Base-by-base conservation (phyloP, 106 monocot genomes). In the Apostasia shenzhenica region DNA sequence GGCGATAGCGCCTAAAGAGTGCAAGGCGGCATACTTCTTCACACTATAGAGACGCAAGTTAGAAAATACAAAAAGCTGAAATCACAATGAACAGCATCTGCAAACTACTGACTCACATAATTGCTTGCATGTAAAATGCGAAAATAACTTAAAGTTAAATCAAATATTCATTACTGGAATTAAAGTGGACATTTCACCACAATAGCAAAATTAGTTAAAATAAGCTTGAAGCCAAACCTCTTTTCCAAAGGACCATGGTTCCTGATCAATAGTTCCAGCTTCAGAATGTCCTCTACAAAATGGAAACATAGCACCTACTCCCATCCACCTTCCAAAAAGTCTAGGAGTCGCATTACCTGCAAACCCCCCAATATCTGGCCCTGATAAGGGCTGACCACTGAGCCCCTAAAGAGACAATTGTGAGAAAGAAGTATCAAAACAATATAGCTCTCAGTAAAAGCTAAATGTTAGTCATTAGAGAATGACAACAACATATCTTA, bases 311-410 rank as follows among this genome's bases (percentile, higher is more conserved):
- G 95, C 73, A 45, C 92, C 89, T 4, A 97, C 26, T 69, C 88
- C 95, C 92, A 97, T 92, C 95, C 95, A 97, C 82, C 95, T 86
- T 55, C 86, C 95, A 69, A 90, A 90, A 70, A 90, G 83, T 67
- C 71, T 82, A n/a, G 89, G 80, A 37, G 85, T 83, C 54, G 89
- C 89, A 78, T 90, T 78, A 52, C 89, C 89, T 70, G 83, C 85
- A 73, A 90, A 90, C 1, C 89, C 89, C 46, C 89, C 89, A 76
- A 90, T 86, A 81, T 90, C 89, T 38, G 89, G 89, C 44, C 89
- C 89, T n/a, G 95, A 89, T 14, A 97, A 81, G 72, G 95, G 95
- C 68, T 97, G 95, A 45, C 95, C 91, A 73, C 95, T 97, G 38
- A 97, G 84, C 66, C 95, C 86, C 95, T 97, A 54, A 46, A 67